A percentile compares a stretch with the other conserved stretches of the same genome.
Evolutionary conservation across 768 basidiomycete genomes (phyloP).

Genomic region (Termitomyces sp.): DNA sequence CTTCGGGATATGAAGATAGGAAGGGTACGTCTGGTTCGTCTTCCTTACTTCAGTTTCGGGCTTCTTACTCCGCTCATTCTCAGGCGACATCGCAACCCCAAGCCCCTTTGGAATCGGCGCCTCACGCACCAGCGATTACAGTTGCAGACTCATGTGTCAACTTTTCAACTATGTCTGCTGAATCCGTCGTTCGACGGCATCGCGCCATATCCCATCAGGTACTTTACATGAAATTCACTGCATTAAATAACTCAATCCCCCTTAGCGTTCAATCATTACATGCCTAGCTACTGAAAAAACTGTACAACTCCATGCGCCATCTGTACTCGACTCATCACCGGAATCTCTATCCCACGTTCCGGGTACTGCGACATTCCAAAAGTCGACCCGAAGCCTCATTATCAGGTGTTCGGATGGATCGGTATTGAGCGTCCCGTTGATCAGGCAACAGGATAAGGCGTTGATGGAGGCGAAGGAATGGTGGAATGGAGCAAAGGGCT

Average conservation of each 20-base stretch:
- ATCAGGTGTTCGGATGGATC: conserved; percentile 54
- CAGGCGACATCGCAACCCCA: conserved; percentile 55
- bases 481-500: conserved; percentile 66
- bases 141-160: conserved; percentile 49
- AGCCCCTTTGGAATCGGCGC: conserved; percentile 26
- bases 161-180: conserved; percentile 55
- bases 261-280: conserved; percentile 30
- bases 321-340: conserved; percentile 12
- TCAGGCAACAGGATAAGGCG: conserved; percentile 62
- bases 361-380: conserved; percentile 43
- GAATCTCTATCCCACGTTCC: conserved; percentile 20
- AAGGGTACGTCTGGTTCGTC: conserved; percentile 33
- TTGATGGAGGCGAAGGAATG: conserved; percentile 59
- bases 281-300: conserved; percentile 29
- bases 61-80: neutral
- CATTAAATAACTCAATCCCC: neutral
- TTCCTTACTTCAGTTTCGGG: neutral
- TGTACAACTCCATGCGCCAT: conserved; percentile 38
- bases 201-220: conserved; percentile 74
- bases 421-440: conserved; percentile 46
- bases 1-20: conserved; percentile 60
- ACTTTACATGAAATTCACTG: neutral
- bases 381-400: conserved; percentile 35
- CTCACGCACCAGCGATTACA: conserved; percentile 60
- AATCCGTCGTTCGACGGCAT: conserved; percentile 48